Conservation (phyloP, 1,139 yeast species). For the Sugiyamaella japonica region DNA sequence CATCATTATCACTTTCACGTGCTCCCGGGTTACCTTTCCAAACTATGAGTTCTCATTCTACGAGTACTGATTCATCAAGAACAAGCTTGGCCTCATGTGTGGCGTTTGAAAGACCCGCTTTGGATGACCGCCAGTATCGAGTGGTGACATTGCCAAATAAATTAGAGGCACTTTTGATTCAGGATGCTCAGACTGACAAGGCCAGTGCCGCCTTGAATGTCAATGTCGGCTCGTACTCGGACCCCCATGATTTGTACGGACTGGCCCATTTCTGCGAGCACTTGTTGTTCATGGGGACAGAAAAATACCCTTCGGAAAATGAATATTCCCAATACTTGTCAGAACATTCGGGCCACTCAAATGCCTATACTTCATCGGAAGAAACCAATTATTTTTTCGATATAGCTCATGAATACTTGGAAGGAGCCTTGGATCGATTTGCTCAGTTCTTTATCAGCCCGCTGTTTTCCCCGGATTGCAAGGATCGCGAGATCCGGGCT, state of each 20-base stretch:
- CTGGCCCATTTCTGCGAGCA: constrained; percentile 98
- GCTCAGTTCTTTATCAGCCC: constrained; percentile 91
- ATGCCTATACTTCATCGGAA: constrained; percentile 87
- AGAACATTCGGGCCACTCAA: constrained; percentile 64
- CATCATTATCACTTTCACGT: too few relatives aligned
- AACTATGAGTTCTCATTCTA: neutral
- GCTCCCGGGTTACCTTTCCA: too few relatives aligned
- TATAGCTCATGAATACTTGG: constrained; percentile 68
- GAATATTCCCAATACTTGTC: constrained; percentile 79
- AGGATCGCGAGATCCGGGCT: constrained; percentile 90
- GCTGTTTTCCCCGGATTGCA: constrained; percentile 73
- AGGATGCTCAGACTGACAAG: constrained; percentile 83
- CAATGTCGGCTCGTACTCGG: constrained; percentile 85
- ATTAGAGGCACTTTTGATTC: constrained; percentile 71
- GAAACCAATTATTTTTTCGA: constrained; percentile 93
- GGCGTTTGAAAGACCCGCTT: constrained; percentile 36
- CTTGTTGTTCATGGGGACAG: constrained; percentile 93
- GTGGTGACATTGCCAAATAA: constrained; percentile 65
- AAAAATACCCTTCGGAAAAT: constrained; percentile 86
- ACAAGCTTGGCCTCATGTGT: neutral
- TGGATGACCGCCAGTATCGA: constrained; percentile 75
- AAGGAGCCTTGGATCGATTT: constrained; percentile 89
- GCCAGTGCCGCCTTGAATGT: constrained; percentile 94
- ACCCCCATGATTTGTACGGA: constrained; percentile 73
- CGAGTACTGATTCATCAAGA: constrained; percentile 4